Base-by-base conservation (phyloP, 73 alveolate species). In the Tetrahymena malaccensis region DNA sequence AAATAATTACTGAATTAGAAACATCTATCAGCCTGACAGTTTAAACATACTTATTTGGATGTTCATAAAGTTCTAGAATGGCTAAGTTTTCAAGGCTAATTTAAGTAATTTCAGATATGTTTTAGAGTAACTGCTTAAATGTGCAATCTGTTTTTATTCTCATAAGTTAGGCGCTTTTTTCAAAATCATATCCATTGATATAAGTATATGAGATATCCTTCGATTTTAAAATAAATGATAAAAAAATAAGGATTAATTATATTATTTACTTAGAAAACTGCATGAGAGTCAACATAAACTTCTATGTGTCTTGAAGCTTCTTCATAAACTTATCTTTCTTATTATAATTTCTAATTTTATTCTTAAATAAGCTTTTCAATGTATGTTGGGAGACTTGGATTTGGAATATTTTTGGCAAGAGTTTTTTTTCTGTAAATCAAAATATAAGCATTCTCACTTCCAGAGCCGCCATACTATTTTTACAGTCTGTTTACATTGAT, bases 371-470 rank as follows among this genome's bases (percentile, higher is more conserved):
- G 17, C 89, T 70, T 70, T 70, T 70, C 40, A 7, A 70, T 27
- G 17, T 70, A 70, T 27, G 17, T 12, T 7, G 89, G 89, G 37
- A 70, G 34, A 19, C 31, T 70, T 27, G 89, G 89, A 70, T n/a
- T 70, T 5, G 89, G 89, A 33, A 70, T n/a, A 70, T 70, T 70
- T 31, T 70, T 70, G 4, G 89, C 34, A 25, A 95, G 83, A 34
- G 85, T 94, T 95, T 94, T 96, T 93, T 96, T 95, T 70, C 99
- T 96, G 96, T 98, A 99, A 50, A 98, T 95, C 83, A 98, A 94
- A 96, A 98, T 99, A 94, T 99, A 99, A 0, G 99, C 99, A 98
- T 98, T 98, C 93, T 99, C 99, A 83, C 94, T 43, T 35, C 97
- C 97, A 37, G 96, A 96, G 22, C 99, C 99, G 83, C 99, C 99